A percentile compares a stretch with the other conserved stretches of the same genome.
These are phyloP conservation scores for Cicer arietinum DNA, from an alignment of 306 rosid genomes.

Conservation along the genomic window DNA sequence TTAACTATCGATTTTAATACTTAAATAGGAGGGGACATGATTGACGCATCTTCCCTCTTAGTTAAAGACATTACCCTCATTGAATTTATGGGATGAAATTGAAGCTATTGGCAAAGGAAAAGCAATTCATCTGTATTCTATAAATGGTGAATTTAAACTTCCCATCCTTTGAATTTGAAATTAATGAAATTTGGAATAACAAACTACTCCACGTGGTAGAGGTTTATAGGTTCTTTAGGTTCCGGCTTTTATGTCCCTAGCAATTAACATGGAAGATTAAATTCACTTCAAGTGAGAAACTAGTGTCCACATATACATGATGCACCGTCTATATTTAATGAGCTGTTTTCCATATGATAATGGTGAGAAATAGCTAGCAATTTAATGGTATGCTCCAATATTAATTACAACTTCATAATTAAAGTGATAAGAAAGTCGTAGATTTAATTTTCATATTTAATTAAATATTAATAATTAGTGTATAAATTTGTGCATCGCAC, in stretches of 20 bases:
- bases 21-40: neutral
- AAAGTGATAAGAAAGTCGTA: no score
- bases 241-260: conserved; percentile 26
- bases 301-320: neutral
- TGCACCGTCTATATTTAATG: conserved; percentile 29
- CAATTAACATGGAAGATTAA: conserved; percentile 41
- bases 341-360: conserved; percentile 38
- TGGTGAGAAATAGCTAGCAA: conserved; percentile 17
- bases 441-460: no score
- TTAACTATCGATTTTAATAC: no score
- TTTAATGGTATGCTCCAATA: neutral
- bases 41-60: neutral
- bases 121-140: conserved; percentile 35
- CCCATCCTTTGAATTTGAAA: conserved; percentile 26
- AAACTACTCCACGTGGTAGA: conserved; percentile 42
- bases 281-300: conserved; percentile 26
- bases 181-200: conserved; percentile 44
- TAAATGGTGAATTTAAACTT: conserved; percentile 27
- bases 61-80: conserved; percentile 5
- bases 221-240: conserved; percentile 44
- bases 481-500: no score
- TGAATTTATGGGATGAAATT: conserved; percentile 15
- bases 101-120: conserved; percentile 26
- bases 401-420: neutral
- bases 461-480: no score